Conservation (phyloP, 176 grass and related monocot species). For the Elaeis guineensis region DNA sequence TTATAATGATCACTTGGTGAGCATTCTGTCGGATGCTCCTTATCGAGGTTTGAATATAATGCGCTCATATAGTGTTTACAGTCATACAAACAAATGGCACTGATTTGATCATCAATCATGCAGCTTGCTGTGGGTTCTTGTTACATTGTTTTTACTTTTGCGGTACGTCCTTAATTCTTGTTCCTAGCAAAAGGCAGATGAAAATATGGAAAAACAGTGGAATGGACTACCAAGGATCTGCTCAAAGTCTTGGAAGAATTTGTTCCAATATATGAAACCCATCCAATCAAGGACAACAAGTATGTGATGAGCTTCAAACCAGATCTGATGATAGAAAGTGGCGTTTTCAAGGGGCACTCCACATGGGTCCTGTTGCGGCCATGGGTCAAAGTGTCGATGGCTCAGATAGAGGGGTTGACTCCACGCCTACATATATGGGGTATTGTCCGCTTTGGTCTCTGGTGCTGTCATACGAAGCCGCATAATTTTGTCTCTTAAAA, state of each 20-base stretch:
- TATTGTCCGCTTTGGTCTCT: too few relatives aligned
- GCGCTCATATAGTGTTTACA: too few relatives aligned
- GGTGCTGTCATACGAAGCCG: too few relatives aligned
- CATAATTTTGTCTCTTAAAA: too few relatives aligned
- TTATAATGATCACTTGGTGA: too few relatives aligned
- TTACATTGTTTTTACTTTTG: not conserved
- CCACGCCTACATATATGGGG: too few relatives aligned
- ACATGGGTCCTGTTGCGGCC: slow-evolving; percentile 91
- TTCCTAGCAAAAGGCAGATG: slow-evolving; percentile 76
- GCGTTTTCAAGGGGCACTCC: slow-evolving; percentile 85
- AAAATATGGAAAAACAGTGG: slow-evolving; percentile 54
- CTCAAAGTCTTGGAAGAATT: slow-evolving; percentile 77
- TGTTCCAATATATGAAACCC: slow-evolving; percentile 68
- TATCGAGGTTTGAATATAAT: too few relatives aligned
- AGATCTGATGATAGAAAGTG: slow-evolving; percentile 84
- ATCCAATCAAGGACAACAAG: slow-evolving; percentile 85
- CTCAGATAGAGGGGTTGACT: too few relatives aligned
- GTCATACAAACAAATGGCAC: too few relatives aligned
- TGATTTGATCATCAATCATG: too few relatives aligned
- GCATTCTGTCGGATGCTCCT: too few relatives aligned
- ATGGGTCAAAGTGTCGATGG: too few relatives aligned
- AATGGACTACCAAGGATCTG: slow-evolving; percentile 59
- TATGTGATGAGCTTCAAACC: slow-evolving; percentile 89
- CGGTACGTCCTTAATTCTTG: slow-evolving; percentile 7
- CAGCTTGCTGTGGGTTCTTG: not conserved